Percentiles rank a stretch among this genome's conserved stretches.
phyloP scores from a whole-genome alignment of 2,329 filamentous ascomycete species.

The Neocucurbitaria cava region DNA sequence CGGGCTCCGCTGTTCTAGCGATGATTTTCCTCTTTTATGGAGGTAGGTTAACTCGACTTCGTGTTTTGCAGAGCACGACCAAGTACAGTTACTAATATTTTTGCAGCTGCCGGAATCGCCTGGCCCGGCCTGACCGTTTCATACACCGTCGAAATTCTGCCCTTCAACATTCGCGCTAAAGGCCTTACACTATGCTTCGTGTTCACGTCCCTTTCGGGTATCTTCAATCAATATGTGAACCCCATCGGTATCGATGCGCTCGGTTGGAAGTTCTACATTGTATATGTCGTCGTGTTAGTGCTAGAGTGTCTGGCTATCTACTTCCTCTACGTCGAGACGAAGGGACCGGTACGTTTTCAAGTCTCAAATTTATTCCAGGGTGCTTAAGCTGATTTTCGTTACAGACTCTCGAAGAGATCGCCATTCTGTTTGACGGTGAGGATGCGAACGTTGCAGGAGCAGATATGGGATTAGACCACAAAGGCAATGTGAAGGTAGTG shows the following conservation, averaged over 20 bases:
- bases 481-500: too few relatives aligned
- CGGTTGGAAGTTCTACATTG: conserved; percentile 44
- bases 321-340: conserved; percentile 35
- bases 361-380: neutral
- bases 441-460: conserved; percentile 10
- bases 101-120: conserved; percentile 24
- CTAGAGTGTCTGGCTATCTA: conserved; percentile 30
- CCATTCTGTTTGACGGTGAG: conserved; percentile 10
- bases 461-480: neutral
- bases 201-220: conserved; percentile 63
- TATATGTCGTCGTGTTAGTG: conserved; percentile 37
- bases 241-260: conserved; percentile 37
- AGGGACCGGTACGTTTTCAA: conserved; percentile 10
- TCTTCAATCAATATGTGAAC: conserved; percentile 67
- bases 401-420: conserved; percentile 14
- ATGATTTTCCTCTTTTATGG: conserved; percentile 57
- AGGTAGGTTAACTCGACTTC: conserved; percentile 11
- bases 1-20: conserved; percentile 54
- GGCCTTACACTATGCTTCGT: conserved; percentile 53
- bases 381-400: too few relatives aligned
- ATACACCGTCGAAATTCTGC: conserved; percentile 59
- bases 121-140: conserved; percentile 60
- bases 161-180: conserved; percentile 56
- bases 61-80: conserved; percentile 7
- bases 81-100: conserved; percentile 52